Base-by-base conservation (phyloP, 768 basidiomycete species). In the Agaricus subrufescens region DNA sequence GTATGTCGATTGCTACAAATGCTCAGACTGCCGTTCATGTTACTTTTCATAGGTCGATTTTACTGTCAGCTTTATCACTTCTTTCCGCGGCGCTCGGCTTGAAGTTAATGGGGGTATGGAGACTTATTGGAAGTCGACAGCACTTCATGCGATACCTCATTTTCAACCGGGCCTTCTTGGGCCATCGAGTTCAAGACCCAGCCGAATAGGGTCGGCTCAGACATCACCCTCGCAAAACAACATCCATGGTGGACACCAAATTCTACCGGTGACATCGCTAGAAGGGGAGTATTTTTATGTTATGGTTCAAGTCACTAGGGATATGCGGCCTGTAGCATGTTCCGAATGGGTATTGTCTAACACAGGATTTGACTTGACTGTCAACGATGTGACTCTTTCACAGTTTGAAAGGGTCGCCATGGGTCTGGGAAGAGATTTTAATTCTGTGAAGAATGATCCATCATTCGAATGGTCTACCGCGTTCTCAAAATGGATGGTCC, bases 71-170 rank as follows among this genome's bases (percentile, higher is more conserved):
- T 81, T 94, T 56, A 84, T 96, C 59, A 87, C 85, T 8, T 89
- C 94, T 1, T 98, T 98, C 72, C 84, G 87, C 56, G 94, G 91
- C 2, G 92, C 94, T 48, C 93, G 93, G 56, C 79, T 98, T 11
- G 92, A 95, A 71, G 89, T 98, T 53, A 95, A 94, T 25, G 96
- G 97, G 26, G 86, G 91, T 50, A 82, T 98, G 29, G 95, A 98
- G 73, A 99, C 96, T 0, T 99, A 99, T 69, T 99, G 97, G 97
- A 98, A 98, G 73, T 95, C 94, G 2, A 84, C 87, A 19, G 75
- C 75, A 30, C 71, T 73, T 45, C 69, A 78, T 15, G 75, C 81
- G 3, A 73, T 74, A 19, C 75, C 82, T 12, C 67, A 76, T 34
- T 67, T 66, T 11, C 71, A 66, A 61, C 73, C 69, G 60, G 72